Base-by-base conservation (phyloP, 2,329 filamentous ascomycete genomes). In the Colletotrichum plurivorum region DNA sequence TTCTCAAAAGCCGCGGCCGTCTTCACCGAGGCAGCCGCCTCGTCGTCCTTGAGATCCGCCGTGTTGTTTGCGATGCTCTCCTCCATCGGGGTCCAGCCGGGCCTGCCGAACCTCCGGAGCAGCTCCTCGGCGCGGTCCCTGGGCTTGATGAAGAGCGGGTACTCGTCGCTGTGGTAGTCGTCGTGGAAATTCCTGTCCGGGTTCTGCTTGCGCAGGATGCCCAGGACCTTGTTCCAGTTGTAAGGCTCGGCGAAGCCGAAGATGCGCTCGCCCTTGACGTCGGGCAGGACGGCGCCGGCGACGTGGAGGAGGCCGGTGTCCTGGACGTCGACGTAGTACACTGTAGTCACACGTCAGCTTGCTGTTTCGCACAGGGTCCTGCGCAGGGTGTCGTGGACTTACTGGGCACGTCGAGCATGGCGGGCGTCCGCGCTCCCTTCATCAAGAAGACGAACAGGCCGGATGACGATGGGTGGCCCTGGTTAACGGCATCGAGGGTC, bases 271-370 rank as follows among this genome's bases (percentile, higher is more conserved):
- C 80, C 80, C 2, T 76, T 69, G 0, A 89, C 80, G 0, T 80
- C 77, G 0, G 80, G 78, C 22, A 87, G 78, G 0, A 88, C 78
- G 8, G 86, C 76, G 0, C 84, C 88, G 3, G 85, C 83, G 3
- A 89, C 79, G 48, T 90, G 87, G 0, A 90, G 75, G 0, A 83
- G 77, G 0, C 85, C 88, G 4, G 74, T 73, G 59, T 90, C 87
- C 12, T 83, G 76, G 0, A 86, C 81, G 71, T 87, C 78, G 25
- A 87, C 76, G 73, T 76, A 82, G 74, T 83, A 79, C 74, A 79
- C 83, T 88, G 36, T 57, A 22, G 46, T 39, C 10, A 3, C 48
- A 1, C 8, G 5, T 16, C 13, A 16, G 6, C 15, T 20, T 3
- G 15, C 5, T 25, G 15, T 56, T n/a, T 6, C 9, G 22, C 25